These are phyloP conservation scores for Aspergillus biplanus DNA, from an alignment of 495 filamentous ascomycete genomes.

Conservation along the genomic window DNA sequence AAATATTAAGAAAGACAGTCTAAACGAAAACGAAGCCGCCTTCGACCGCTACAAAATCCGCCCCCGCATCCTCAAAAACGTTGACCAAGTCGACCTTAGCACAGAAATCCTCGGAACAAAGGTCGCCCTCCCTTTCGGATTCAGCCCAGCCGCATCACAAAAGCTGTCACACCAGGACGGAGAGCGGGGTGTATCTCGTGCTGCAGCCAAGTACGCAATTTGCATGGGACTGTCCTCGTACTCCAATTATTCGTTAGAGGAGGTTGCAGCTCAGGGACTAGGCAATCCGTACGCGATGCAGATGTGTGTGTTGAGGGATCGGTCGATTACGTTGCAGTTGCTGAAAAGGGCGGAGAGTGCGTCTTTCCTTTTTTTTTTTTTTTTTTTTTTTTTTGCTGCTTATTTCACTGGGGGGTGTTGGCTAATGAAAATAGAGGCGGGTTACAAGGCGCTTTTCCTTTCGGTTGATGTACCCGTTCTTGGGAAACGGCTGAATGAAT, in stretches of 20 bases:
- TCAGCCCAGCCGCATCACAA: slow-evolving; percentile 84
- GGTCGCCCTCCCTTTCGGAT: slow-evolving; percentile 76
- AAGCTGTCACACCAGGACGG: slow-evolving; percentile 86
- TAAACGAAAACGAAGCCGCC: slow-evolving; percentile 53
- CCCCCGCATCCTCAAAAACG: slow-evolving; percentile 58
- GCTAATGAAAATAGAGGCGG: slow-evolving; percentile 50
- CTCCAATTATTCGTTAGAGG: slow-evolving; percentile 54
- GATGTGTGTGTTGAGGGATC: slow-evolving; percentile 94
- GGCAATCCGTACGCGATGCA: slow-evolving; percentile 61
- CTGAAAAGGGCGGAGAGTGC: slow-evolving; percentile 78
- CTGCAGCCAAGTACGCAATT: slow-evolving; percentile 74
- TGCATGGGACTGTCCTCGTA: slow-evolving; percentile 60
- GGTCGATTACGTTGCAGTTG: slow-evolving; percentile 81
- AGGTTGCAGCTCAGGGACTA: slow-evolving; percentile 47
- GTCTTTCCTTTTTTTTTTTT: slow-evolving; percentile 3
- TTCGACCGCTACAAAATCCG: slow-evolving; percentile 57
- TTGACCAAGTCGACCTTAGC: slow-evolving; percentile 52
- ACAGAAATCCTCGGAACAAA: slow-evolving; percentile 49
- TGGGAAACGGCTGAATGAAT: slow-evolving; percentile 56
- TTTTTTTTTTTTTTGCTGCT: not conserved
- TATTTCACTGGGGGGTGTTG: not conserved
- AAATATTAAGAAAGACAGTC: not conserved
- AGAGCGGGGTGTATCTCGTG: slow-evolving; percentile 77
- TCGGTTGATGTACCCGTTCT: slow-evolving; percentile 93
- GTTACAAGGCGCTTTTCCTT: slow-evolving; percentile 91